Base-by-base conservation (phyloP, 2,329 filamentous ascomycete species). In the Hypocrella siamensis region DNA sequence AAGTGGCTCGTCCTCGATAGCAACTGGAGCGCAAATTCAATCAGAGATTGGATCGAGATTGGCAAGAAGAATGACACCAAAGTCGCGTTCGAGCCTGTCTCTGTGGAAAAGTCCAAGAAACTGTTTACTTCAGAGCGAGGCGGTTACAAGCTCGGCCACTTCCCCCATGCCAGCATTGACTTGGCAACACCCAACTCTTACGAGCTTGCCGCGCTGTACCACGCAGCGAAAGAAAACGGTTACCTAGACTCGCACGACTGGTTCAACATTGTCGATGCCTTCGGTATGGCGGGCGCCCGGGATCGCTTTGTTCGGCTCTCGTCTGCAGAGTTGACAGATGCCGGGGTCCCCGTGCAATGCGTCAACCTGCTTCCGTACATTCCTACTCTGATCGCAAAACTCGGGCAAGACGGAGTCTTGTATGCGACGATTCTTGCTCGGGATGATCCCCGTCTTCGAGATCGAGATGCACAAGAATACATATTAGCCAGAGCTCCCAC, bases 21-120 rank as follows among this genome's bases (percentile, higher is more conserved):
- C 12, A 96, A 96, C 52, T 93, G 88, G 84, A 65, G 69, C 17
- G 58, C 74, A 4, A 48, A 56, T 3, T 70, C 76, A 15, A 68
- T 93, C 3, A 61, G 67, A 25, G 61, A 66, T 31, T 88, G 85
- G 74, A 58, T 86, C 26, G 46, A 56, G n/a, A 60, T 71, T 25
- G 75, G 66, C 27, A 71, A 70, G 36, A 49, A 61, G 3, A 58
- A 69, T 35, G 52, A 60, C 4, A 66, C 70, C 12, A 66, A 63
- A 15, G 66, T 86, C 5, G 79, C 80, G 10, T 93, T 88, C 46
- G 90, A 96, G 54, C 88, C 90, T 2, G 90, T 96, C 6, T 93
- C 83, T 1, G 74, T 70, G 2, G 74, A 72, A 36, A 98, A 96
- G 59, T 71, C 82, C 4, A 61, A 67, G 29, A 66, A 73, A 7